phyloP scores from a whole-genome alignment of 805 yeast genomes.

The Hanseniaspora taiwanica region DNA sequence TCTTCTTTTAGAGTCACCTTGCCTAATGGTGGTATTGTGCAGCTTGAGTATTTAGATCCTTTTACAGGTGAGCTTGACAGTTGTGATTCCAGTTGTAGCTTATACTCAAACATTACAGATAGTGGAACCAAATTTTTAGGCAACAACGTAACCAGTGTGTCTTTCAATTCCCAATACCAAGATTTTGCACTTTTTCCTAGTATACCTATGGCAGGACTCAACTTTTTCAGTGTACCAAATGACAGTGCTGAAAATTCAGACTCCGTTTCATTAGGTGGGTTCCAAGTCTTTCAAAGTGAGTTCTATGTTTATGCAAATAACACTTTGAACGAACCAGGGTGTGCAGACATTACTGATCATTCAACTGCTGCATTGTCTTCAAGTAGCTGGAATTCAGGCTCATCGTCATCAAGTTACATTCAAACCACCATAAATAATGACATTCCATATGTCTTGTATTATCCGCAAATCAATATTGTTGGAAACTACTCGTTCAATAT shows the following conservation, averaged over 20 bases:
- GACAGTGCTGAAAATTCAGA: slow-evolving; percentile 40
- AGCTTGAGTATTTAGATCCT: slow-evolving; percentile 75
- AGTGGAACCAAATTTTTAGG: slow-evolving; percentile 15
- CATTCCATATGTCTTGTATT: slow-evolving; percentile 31
- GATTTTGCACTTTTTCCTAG: slow-evolving; percentile 73
- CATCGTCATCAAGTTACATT: slow-evolving; percentile 19
- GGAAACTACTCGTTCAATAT: slow-evolving; percentile 65
- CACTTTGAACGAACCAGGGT: slow-evolving; percentile 52
- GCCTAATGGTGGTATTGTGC: slow-evolving; percentile 86
- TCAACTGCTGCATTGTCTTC: slow-evolving; percentile 19
- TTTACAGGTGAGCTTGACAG: slow-evolving; percentile 35
- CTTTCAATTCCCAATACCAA: slow-evolving; percentile 38
- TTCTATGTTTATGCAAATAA: slow-evolving; percentile 62
- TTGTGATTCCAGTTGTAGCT: slow-evolving; percentile 89
- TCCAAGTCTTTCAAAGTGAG: slow-evolving; percentile 49
- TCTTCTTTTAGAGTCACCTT: slow-evolving; percentile 54
- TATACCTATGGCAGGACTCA: slow-evolving; percentile 45
- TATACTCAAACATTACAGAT: slow-evolving; percentile 28
- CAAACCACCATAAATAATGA: slow-evolving; percentile 21
- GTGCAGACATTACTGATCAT: slow-evolving; percentile 24
- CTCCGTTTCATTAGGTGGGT: slow-evolving; percentile 52
- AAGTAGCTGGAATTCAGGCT: slow-evolving; percentile 20
- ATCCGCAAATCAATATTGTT: slow-evolving; percentile 55
- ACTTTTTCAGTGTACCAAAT: slow-evolving; percentile 50
- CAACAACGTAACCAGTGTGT: slow-evolving; percentile 23